A percentile compares a stretch with the other conserved stretches of the same genome.
Conservation (phyloP, 2,329 filamentous ascomycete genomes). For the Pseudogymnoascus destructans region DNA sequence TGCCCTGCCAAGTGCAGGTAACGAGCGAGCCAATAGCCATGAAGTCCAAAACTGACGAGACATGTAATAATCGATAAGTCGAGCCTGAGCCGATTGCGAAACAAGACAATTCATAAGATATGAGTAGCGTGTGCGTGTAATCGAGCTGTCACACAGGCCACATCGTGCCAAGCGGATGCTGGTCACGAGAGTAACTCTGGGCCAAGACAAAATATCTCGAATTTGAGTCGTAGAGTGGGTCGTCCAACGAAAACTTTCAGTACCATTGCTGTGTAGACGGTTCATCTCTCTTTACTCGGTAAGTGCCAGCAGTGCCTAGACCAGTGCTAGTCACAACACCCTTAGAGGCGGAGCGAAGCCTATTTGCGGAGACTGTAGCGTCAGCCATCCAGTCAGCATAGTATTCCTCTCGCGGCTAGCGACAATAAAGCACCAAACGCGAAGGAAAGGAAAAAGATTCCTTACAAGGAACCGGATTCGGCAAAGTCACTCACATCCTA, state of each 20-base stretch:
- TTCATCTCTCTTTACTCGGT: slow-evolving; percentile 40
- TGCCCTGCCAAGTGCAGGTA: slow-evolving; percentile 1
- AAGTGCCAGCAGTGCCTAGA: slow-evolving; percentile 31
- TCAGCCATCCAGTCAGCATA: slow-evolving; percentile 67
- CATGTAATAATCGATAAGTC: slow-evolving; percentile 24
- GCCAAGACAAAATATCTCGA: slow-evolving; percentile 21
- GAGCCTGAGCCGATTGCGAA: slow-evolving; percentile 21
- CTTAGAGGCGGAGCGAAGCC: slow-evolving; percentile 73
- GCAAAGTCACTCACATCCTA: slow-evolving; percentile 81
- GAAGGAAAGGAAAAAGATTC: slow-evolving; percentile 73
- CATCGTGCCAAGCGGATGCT: slow-evolving; percentile 19
- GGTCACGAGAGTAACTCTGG: slow-evolving; percentile 20
- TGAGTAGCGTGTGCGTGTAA: slow-evolving; percentile 18
- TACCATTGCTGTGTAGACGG: slow-evolving; percentile 27
- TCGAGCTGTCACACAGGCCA: slow-evolving; percentile 20
- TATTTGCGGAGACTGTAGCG: slow-evolving; percentile 71
- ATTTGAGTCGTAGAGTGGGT: slow-evolving; percentile 21
- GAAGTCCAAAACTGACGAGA: slow-evolving; percentile 25
- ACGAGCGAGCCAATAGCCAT: slow-evolving; percentile 19
- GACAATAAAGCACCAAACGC: slow-evolving; percentile 65
- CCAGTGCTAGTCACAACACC: slow-evolving; percentile 40
- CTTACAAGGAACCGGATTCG: slow-evolving; percentile 58
- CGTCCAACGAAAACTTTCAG: slow-evolving; percentile 23
- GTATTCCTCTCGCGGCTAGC: slow-evolving; percentile 60
- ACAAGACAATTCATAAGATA: slow-evolving; percentile 24